These are phyloP conservation scores for Capronia coronata DNA, from an alignment of 2,329 filamentous ascomycete species.

Conservation along the genomic window DNA sequence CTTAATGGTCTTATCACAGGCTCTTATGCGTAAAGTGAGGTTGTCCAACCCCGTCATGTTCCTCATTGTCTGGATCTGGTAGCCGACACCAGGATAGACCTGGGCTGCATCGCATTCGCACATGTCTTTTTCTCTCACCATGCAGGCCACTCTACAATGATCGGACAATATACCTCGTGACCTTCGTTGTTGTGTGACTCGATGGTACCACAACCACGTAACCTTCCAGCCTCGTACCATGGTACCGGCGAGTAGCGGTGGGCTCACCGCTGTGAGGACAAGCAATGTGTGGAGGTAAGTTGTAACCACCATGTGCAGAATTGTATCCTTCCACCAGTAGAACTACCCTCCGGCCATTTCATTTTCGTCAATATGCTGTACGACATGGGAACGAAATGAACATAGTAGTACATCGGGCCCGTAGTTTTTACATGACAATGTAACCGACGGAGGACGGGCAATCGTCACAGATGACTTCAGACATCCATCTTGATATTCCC, in stretches of 20 bases:
- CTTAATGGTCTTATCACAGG: neutral
- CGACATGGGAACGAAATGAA: neutral
- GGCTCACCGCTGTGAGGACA: constrained; percentile 17
- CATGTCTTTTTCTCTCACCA: neutral
- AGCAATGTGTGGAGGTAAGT: constrained; percentile 7
- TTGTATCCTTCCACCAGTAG: neutral
- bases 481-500: neutral
- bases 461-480: neutral
- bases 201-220: constrained; percentile 11
- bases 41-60: neutral
- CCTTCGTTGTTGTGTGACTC: neutral
- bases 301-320: constrained; percentile 18
- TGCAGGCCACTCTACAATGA: neutral
- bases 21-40: neutral
- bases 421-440: neutral
- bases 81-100: neutral
- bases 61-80: neutral
- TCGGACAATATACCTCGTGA: neutral
- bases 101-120: neutral
- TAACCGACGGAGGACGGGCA: neutral
- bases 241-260: constrained; percentile 16
- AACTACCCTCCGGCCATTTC: neutral
- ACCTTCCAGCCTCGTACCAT: constrained; percentile 3
- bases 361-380: neutral
- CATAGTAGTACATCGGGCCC: neutral